Conservation (phyloP, 768 basidiomycete genomes). For the Amanita polypyramis region DNA sequence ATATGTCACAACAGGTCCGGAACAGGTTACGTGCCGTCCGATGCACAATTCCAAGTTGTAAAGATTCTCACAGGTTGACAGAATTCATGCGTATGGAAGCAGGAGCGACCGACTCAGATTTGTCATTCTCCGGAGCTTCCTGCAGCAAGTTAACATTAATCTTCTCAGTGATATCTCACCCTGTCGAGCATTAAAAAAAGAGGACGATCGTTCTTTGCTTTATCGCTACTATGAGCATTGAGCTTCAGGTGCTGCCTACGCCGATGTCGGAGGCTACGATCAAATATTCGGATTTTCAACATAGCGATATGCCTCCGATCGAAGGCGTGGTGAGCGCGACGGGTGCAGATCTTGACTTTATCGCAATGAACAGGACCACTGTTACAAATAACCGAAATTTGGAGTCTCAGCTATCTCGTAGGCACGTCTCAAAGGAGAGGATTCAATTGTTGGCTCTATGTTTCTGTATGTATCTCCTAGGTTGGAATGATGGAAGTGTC, state of each 20-base stretch:
- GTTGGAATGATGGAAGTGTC: conserved; percentile 71
- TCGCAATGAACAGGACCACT: background rate
- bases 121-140: too few species aligned
- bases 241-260: background rate
- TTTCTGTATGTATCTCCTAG: conserved; percentile 46
- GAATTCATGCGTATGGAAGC: too few species aligned
- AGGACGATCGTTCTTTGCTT: background rate
- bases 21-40: too few species aligned
- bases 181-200: background rate
- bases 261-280: too few species aligned
- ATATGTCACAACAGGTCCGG: too few species aligned
- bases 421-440: conserved; percentile 15
- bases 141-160: too few species aligned
- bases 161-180: background rate
- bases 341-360: background rate
- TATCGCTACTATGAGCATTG: background rate
- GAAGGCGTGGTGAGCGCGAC: background rate
- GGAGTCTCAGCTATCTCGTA: conserved; percentile 7
- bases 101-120: too few species aligned
- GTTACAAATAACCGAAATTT: background rate
- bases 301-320: background rate
- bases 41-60: too few species aligned
- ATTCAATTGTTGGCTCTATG: conserved; percentile 51
- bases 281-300: background rate
- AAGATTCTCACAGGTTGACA: too few species aligned